Evolutionary conservation across 306 rosid genomes (phyloP), one percentile per base, ranked within the genome.

Genomic region (Psophocarpus tetragonolobus): DNA sequence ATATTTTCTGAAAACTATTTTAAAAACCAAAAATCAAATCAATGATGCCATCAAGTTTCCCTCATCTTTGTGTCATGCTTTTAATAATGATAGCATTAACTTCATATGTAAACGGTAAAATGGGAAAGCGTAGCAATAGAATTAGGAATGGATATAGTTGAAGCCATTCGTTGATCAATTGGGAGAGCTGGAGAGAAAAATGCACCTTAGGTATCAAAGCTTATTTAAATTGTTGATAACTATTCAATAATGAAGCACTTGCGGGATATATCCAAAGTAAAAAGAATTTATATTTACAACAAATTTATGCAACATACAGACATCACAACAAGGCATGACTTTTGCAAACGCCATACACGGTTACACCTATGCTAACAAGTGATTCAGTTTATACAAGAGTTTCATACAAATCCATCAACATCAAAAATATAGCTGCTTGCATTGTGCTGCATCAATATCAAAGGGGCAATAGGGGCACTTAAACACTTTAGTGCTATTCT

Each of bases 381-480:
- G 64, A 83, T 56, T 85, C 82, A 80, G 82, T 84, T 81, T 29
- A 63, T 44, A 68, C 78, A 71, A 67, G 81, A 24, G 53, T 38
- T 82, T 76, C 76, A 58, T 64, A 72, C 83, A 84, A 63, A 79
- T 53, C 38, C 76, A 73, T 18, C 67, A 61, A 64, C 65, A 76
- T 91, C 92, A 91, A 76, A 93, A 83, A 80, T 75, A 20, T 38
- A 93, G 87, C 76, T 75, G 91, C 85, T 29, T 89, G 85, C 96
- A 92, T 38, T 65, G 86, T 27, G 72, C 68, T 29, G 93, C 87
- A n/a, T 91, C 86, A 3, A 91, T 79, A 84, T 89, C 97, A 36
- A 67, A 62, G 26, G 97, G 97, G 56, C 97, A 92, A 54, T 89
- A 92, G 0, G 99, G 99, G 63, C 99, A 95, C 87, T 92, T 89